Conservation (phyloP, 1,284 basidiomycete species). For the Malassezia nana region DNA sequence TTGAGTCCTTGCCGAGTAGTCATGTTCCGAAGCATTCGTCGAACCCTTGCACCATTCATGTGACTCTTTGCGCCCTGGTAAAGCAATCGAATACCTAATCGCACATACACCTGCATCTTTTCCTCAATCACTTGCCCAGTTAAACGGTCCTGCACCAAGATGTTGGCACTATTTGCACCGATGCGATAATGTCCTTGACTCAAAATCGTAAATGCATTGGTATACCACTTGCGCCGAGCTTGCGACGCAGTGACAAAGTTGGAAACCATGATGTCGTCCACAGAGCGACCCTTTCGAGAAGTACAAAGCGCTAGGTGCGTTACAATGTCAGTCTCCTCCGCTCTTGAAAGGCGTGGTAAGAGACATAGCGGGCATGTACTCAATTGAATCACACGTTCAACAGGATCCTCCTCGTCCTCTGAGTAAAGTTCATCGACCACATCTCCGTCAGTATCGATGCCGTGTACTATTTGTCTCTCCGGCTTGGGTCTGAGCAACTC, state of each 20-base stretch:
- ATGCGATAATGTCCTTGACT: slow-evolving; percentile 67
- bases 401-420: slow-evolving; percentile 1
- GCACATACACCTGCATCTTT: slow-evolving; percentile 91
- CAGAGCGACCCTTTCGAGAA: slow-evolving; percentile 77
- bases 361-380: slow-evolving; percentile 89
- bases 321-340: slow-evolving; percentile 83
- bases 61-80: slow-evolving; percentile 81
- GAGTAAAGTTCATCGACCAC: neutral
- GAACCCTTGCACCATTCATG: slow-evolving; percentile 81
- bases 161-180: slow-evolving; percentile 85
- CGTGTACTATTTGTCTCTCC: slow-evolving; percentile 20
- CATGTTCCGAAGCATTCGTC: slow-evolving; percentile 70
- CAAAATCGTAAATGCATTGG: slow-evolving; percentile 72
- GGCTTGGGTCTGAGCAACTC: slow-evolving; percentile 32
- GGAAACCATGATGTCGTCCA: slow-evolving; percentile 62
- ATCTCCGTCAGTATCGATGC: neutral
- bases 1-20: slow-evolving; percentile 90
- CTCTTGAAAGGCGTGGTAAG: slow-evolving; percentile 68
- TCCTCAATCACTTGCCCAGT: slow-evolving; percentile 91
- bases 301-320: slow-evolving; percentile 78
- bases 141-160: slow-evolving; percentile 57
- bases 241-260: slow-evolving; percentile 91
- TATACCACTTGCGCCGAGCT: slow-evolving; percentile 93
- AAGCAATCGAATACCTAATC: slow-evolving; percentile 77
- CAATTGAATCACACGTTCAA: slow-evolving; percentile 83